A percentile compares a stretch with the other conserved stretches of the same genome.
phyloP scores from a whole-genome alignment of 805 yeast species.

The Barnettozyma sp. region DNA sequence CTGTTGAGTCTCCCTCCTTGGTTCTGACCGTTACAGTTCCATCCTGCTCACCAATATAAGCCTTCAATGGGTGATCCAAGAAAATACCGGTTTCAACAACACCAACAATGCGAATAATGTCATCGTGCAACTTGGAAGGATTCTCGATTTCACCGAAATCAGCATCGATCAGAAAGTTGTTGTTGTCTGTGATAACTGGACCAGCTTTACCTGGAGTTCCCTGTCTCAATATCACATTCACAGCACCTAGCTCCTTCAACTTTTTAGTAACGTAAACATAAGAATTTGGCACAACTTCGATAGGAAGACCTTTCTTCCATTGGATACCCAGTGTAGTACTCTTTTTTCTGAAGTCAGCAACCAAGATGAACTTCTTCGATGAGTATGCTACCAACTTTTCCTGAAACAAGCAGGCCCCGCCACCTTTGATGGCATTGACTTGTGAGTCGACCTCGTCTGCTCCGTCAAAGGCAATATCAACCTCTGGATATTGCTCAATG shows the following conservation, averaged over 20 bases:
- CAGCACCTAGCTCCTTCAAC: constrained; percentile 57
- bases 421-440: constrained; percentile 91
- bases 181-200: constrained; percentile 93
- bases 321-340: constrained; percentile 61
- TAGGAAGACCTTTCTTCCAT: constrained; percentile 92
- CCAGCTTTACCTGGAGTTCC: constrained; percentile 95
- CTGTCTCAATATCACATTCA: constrained; percentile 58
- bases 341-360: constrained; percentile 88
- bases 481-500: constrained; percentile 71
- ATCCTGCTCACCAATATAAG: constrained; percentile 82
- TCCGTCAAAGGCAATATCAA: constrained; percentile 96
- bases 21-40: constrained; percentile 47
- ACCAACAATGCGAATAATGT: constrained; percentile 75
- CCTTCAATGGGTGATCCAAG: constrained; percentile 59
- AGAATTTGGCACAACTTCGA: constrained; percentile 89
- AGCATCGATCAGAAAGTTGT: constrained; percentile 88
- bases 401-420: constrained; percentile 96
- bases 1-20: constrained; percentile 18
- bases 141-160: constrained; percentile 71
- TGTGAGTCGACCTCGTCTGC: constrained; percentile 90
- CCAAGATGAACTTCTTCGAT: constrained; percentile 70
- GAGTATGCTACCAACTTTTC: constrained; percentile 89
- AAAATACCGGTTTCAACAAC: constrained; percentile 96
- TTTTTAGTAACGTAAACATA: constrained; percentile 69
- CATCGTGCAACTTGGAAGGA: constrained; percentile 46